Conservation (phyloP, 2,329 filamentous ascomycete genomes). For the Plenodomus lindquistii region DNA sequence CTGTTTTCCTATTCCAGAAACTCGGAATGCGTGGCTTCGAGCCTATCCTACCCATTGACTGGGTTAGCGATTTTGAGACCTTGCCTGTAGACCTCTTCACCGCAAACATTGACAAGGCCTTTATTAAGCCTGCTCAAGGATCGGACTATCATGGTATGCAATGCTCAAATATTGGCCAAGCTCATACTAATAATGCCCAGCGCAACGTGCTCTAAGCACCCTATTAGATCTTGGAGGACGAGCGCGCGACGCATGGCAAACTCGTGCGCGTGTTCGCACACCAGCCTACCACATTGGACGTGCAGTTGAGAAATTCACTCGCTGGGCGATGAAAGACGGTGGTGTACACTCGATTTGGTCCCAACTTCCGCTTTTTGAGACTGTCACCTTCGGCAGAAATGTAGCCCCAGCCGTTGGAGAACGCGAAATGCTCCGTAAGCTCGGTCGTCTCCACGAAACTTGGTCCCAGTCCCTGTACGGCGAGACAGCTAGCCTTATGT, state of each 20-base stretch:
- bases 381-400: slow-evolving; percentile 47
- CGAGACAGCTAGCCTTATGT: slow-evolving; percentile 5
- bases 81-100: slow-evolving; percentile 59
- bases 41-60: slow-evolving; percentile 57
- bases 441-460: slow-evolving; percentile 48
- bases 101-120: slow-evolving; percentile 45
- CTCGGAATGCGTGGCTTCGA: slow-evolving; percentile 61
- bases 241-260: slow-evolving; percentile 55
- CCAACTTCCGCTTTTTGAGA: slow-evolving; percentile 51
- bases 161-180: not conserved
- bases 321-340: slow-evolving; percentile 59
- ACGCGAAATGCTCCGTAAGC: slow-evolving; percentile 47
- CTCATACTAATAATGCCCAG: slow-evolving; percentile 33
- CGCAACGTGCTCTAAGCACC: slow-evolving; percentile 54
- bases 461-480: slow-evolving; percentile 48
- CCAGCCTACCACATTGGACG: slow-evolving; percentile 46
- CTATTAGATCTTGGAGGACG: slow-evolving; percentile 57
- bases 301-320: slow-evolving; percentile 53
- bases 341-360: slow-evolving; percentile 43
- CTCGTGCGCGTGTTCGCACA: slow-evolving; percentile 41
- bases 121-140: slow-evolving; percentile 51
- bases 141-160: slow-evolving; percentile 53
- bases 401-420: slow-evolving; percentile 48
- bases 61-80: slow-evolving; percentile 58
- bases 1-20: slow-evolving; percentile 57